phyloP scores from a whole-genome alignment of 139 green algal species.

The Volvox reticuliferus region DNA sequence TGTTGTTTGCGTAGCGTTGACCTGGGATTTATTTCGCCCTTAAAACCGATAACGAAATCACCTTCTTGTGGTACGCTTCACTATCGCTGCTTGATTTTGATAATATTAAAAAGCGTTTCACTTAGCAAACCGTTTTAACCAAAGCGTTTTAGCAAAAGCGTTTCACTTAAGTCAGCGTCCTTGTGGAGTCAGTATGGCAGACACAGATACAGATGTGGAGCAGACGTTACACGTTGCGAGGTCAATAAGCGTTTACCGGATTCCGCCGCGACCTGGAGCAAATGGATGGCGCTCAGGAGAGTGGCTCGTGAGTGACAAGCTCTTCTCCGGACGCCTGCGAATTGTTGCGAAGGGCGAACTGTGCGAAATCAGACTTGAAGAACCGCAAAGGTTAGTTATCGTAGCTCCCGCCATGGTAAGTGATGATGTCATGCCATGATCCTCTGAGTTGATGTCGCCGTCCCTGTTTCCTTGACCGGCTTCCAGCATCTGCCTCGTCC shows the following conservation, averaged over 20 bases:
- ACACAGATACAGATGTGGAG: slow-evolving; percentile 41
- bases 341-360: slow-evolving; percentile 58
- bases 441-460: background rate
- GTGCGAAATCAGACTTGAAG: slow-evolving; percentile 75
- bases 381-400: slow-evolving; percentile 58
- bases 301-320: slow-evolving; percentile 72
- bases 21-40: no score
- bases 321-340: slow-evolving; percentile 70
- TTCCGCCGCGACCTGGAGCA: slow-evolving; percentile 60
- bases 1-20: no score
- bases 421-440: no score
- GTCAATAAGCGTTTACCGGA: slow-evolving; percentile 61
- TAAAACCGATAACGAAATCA: no score
- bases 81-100: no score
- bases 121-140: no score
- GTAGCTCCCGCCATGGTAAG: background rate
- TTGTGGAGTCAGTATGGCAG: background rate
- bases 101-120: no score
- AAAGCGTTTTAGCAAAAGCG: no score
- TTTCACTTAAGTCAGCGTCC: no score
- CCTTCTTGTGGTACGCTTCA: no score
- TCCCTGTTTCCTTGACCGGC: background rate
- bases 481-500: no score
- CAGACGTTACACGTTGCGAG: slow-evolving; percentile 59
- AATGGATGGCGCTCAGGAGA: slow-evolving; percentile 66